Base-by-base conservation (phyloP, 2,329 filamentous ascomycete species). In the Alternaria gaisen region DNA sequence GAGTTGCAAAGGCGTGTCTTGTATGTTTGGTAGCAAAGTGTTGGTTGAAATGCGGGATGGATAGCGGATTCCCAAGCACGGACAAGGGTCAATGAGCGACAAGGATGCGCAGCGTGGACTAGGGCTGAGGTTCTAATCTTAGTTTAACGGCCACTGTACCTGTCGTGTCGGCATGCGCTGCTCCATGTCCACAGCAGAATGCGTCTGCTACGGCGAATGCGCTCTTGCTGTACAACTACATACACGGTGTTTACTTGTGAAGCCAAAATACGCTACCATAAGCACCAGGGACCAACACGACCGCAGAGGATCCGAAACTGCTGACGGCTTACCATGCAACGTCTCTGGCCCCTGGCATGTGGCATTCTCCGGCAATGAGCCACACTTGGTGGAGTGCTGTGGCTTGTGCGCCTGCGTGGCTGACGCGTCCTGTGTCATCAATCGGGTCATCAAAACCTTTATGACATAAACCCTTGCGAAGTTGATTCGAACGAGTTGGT, bases 1-100 rank as follows among this genome's bases (percentile, higher is more conserved):
- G 41, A 41, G 24, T 24, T 56, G 10, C 42, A 28, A 44, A 53
- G 60, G 53, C 43, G 59, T 34, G 30, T 43, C 50, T 46, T 11
- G 63, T 58, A 52, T 53, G 40, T 34, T 24, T 61, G 40, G 41
- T 40, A 43, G 59, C 43, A 61, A 48, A 54, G 56, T 30, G 32
- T 32, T 43, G 52, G 47, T 57, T 56, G 52, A 42, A 52, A 57
- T 60, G 61, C 52, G 54, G 62, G 51, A 65, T 56, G 56, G 58
- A 50, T 48, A 7, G 11, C 46, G 20, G 46, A 38, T 50, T 50
- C 46, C 46, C 46, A 50, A 50, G 46, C 46, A 50, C 46, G 32
- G 46, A 50, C 58, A 53, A 42, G 24, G 41, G 51, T 42, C 28
- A 56, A 42, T 53, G 44, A 34, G 32, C 43, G 43, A 43, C 55